These are phyloP conservation scores for Aspergillus sp. DNA, from an alignment of 2,329 filamentous ascomycete genomes.

Conservation along the genomic window DNA sequence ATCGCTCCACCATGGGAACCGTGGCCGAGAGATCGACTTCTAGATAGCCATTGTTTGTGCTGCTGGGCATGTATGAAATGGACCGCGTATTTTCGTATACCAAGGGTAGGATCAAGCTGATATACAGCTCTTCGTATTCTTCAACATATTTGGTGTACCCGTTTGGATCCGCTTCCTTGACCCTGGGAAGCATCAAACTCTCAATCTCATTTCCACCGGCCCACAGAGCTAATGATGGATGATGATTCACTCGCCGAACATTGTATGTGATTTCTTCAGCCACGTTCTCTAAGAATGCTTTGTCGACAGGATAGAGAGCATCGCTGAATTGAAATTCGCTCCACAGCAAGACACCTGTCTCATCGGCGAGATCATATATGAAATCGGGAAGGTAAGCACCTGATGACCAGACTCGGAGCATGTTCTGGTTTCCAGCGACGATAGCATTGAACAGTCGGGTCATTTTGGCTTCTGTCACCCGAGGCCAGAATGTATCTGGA, in stretches of 20 bases:
- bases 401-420: conserved; percentile 60
- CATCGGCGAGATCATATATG: conserved; percentile 60
- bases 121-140: conserved; percentile 57
- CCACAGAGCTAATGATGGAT: conserved; percentile 53
- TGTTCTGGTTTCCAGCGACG: conserved; percentile 58
- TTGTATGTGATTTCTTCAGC: conserved; percentile 55
- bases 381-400: conserved; percentile 59
- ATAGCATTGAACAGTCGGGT: conserved; percentile 51
- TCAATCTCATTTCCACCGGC: conserved; percentile 59
- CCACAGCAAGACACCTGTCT: conserved; percentile 58
- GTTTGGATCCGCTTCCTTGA: conserved; percentile 42
- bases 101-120: conserved; percentile 50
- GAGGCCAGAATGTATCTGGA: conserved; percentile 59
- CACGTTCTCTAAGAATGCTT: conserved; percentile 53
- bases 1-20: conserved; percentile 53
- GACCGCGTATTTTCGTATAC: conserved; percentile 56
- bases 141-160: conserved; percentile 39
- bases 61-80: conserved; percentile 58
- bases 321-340: conserved; percentile 61
- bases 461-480: conserved; percentile 52
- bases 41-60: conserved; percentile 56
- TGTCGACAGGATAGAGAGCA: conserved; percentile 53
- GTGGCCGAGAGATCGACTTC: conserved; percentile 49
- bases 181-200: conserved; percentile 45
- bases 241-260: conserved; percentile 57